A percentile compares a stretch with the other conserved stretches of the same genome.
These are phyloP conservation scores for Penicillium sp. DNA, from an alignment of 2,329 filamentous ascomycete genomes.

Conservation along the genomic window DNA sequence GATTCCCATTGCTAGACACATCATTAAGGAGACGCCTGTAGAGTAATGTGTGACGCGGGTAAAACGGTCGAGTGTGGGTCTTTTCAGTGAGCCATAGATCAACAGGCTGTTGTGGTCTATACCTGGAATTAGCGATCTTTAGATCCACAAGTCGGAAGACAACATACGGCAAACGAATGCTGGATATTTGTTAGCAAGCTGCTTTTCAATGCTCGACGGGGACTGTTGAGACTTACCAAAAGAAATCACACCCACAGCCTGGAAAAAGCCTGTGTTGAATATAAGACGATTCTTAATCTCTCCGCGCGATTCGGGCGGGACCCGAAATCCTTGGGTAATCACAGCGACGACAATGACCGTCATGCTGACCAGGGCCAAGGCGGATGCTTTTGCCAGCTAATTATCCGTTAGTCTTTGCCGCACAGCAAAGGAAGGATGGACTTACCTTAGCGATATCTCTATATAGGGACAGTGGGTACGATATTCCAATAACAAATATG, in stretches of 20 bases:
- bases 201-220: background rate
- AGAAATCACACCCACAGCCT: constrained; percentile 95
- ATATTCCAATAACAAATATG: constrained; percentile 79
- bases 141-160: background rate
- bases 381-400: constrained; percentile 91
- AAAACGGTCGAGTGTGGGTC: constrained; percentile 94
- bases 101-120: constrained; percentile 88
- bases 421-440: background rate
- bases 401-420: constrained; percentile 30
- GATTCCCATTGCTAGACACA: constrained; percentile 83
- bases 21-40: constrained; percentile 83
- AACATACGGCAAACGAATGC: constrained; percentile 64
- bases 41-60: constrained; percentile 89
- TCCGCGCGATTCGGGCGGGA: constrained; percentile 68
- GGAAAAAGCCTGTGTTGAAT: constrained; percentile 85
- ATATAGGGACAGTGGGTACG: constrained; percentile 88
- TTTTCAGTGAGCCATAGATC: constrained; percentile 93
- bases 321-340: constrained; percentile 73
- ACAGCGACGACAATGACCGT: constrained; percentile 82
- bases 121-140: constrained; percentile 21
- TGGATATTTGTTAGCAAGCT: constrained; percentile 37
- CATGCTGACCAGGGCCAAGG: constrained; percentile 91
- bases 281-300: constrained; percentile 66
- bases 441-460: constrained; percentile 91
- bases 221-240: constrained; percentile 62